Percentiles rank a stretch among this genome's conserved stretches.
Conservation (phyloP, 768 basidiomycete species). For the Gyrodon lividus region DNA sequence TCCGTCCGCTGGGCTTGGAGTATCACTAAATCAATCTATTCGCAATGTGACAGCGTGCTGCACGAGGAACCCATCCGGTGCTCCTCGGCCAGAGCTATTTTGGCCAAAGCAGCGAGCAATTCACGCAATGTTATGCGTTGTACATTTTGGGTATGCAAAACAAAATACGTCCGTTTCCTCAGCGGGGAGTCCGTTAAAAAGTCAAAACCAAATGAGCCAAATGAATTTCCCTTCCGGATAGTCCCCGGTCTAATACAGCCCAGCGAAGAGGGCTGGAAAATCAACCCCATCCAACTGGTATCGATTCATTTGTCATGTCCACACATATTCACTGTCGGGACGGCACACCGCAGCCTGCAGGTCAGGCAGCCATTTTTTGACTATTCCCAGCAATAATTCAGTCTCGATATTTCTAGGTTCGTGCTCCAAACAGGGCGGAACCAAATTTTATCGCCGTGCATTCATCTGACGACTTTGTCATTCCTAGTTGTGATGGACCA, state of each 20-base stretch:
- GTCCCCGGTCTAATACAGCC: slow-evolving; percentile 18
- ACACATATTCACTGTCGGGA: slow-evolving; percentile 21
- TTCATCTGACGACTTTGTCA: background rate
- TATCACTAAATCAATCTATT: slow-evolving; percentile 20
- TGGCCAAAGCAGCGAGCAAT: slow-evolving; percentile 13
- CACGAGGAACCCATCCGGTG: slow-evolving; percentile 28
- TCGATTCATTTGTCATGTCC: slow-evolving; percentile 10
- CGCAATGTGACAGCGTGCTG: slow-evolving; percentile 21
- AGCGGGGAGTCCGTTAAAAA: slow-evolving; percentile 29
- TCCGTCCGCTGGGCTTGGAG: slow-evolving; percentile 17
- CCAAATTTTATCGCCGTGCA: slow-evolving; percentile 1
- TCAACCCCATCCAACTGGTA: slow-evolving; percentile 15
- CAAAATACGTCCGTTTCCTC: slow-evolving; percentile 17
- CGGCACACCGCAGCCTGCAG: slow-evolving; percentile 25
- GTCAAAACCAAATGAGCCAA: slow-evolving; percentile 37
- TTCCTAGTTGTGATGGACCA: slow-evolving; percentile 1
- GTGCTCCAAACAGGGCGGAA: slow-evolving; percentile 13
- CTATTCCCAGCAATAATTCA: slow-evolving; percentile 4
- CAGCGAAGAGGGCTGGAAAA: slow-evolving; percentile 19
- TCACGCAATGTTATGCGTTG: slow-evolving; percentile 15
- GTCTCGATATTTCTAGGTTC: background rate
- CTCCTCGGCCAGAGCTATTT: slow-evolving; percentile 34
- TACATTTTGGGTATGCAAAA: slow-evolving; percentile 22
- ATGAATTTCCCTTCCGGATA: slow-evolving; percentile 24
- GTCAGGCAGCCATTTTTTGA: slow-evolving; percentile 8